Percentiles rank a stretch among this genome's conserved stretches.
Conservation (phyloP, 2,329 filamentous ascomycete species). For the Incumbomyces delicatus region DNA sequence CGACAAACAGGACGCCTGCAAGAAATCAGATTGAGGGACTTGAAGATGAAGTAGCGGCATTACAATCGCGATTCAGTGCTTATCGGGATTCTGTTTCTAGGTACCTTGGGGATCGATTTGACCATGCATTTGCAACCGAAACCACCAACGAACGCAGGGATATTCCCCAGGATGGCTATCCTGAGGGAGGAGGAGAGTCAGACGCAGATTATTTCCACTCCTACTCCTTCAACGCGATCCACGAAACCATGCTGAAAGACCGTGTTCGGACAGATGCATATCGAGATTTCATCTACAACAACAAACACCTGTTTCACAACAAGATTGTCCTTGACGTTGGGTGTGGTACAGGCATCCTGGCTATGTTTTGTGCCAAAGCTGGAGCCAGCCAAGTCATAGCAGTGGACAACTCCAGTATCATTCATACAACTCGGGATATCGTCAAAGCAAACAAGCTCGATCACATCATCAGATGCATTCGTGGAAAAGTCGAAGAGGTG, state of each 20-base stretch:
- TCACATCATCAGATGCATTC: constrained; percentile 65
- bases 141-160: constrained; percentile 23
- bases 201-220: constrained; percentile 52
- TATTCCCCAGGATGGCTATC: constrained; percentile 33
- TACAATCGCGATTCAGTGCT: constrained; percentile 53
- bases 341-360: constrained; percentile 75
- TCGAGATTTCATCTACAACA: constrained; percentile 86
- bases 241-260: constrained; percentile 94
- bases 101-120: constrained; percentile 57
- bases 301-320: constrained; percentile 75
- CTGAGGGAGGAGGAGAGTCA: constrained; percentile 37
- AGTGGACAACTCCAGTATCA: constrained; percentile 86
- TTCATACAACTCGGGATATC: constrained; percentile 76
- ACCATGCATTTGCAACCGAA: constrained; percentile 42
- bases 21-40: constrained; percentile 46
- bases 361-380: constrained; percentile 88
- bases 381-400: constrained; percentile 79
- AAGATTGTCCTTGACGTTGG: constrained; percentile 88
- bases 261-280: constrained; percentile 80
- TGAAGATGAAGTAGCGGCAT: constrained; percentile 50
- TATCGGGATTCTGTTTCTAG: constrained; percentile 57
- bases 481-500: constrained; percentile 83
- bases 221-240: constrained; percentile 69
- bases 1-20: constrained; percentile 23
- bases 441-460: constrained; percentile 70